phyloP scores from a whole-genome alignment of 371 early-diverging fungal species.

The Mortierella sp. region DNA sequence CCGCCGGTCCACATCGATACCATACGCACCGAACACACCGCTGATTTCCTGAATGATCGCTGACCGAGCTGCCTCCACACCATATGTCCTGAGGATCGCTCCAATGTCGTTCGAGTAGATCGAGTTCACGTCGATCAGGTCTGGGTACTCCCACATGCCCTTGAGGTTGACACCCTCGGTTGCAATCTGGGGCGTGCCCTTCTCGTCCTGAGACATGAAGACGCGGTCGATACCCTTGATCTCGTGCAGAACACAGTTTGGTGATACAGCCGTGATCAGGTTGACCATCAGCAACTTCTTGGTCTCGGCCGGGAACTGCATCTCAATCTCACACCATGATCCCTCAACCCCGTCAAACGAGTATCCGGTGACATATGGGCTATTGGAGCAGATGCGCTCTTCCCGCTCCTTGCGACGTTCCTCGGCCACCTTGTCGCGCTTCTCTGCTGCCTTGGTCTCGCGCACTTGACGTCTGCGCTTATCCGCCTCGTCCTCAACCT shows the following conservation, averaged over 20 bases:
- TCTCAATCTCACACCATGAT: constrained; percentile 84
- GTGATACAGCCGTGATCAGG: constrained; percentile 67
- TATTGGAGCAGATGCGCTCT: constrained; percentile 60
- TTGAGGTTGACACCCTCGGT: constrained; percentile 94
- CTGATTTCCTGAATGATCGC: constrained; percentile 97
- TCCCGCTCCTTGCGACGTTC: constrained; percentile 58
- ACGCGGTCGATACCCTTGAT: constrained; percentile 82
- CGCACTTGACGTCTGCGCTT: constrained; percentile 42
- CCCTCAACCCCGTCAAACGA: constrained; percentile 76
- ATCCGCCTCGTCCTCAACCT: constrained; percentile 66
- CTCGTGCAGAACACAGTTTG: constrained; percentile 82
- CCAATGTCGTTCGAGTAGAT: constrained; percentile 98
- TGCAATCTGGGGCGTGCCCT: constrained; percentile 63
- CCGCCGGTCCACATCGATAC: constrained; percentile 95
- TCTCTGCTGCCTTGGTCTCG: constrained; percentile 53
- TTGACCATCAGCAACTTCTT: constrained; percentile 95
- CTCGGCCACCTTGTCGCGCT: constrained; percentile 57
- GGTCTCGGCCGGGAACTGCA: constrained; percentile 84
- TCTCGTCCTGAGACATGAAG: constrained; percentile 44
- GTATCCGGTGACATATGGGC: constrained; percentile 71
- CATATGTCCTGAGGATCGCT: constrained; percentile 92
- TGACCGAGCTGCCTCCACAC: constrained; percentile 98
- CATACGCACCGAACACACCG: constrained; percentile 97
- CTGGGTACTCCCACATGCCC: constrained; percentile 87
- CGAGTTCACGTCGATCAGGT: constrained; percentile 85